Evolutionary conservation across 2,329 filamentous ascomycete species (phyloP).

Genomic region (Curvularia eragrostidis): DNA sequence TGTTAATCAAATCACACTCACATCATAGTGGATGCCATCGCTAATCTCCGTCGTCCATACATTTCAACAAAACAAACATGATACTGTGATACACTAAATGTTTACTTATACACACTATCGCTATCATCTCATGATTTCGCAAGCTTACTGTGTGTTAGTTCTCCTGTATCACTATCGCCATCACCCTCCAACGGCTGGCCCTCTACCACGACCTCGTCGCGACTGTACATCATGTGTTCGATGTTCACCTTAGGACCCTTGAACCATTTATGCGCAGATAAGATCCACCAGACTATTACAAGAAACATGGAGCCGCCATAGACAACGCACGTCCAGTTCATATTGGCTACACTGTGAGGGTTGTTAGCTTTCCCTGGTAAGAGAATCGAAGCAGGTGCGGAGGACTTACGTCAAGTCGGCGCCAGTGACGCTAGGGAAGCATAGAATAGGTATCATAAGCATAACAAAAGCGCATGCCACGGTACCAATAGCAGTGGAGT

Average conservation of each 20-base stretch:
- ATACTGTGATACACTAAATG: not conserved
- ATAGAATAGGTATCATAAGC: slow-evolving; percentile 73
- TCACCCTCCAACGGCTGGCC: slow-evolving; percentile 27
- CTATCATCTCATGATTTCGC: slow-evolving; percentile 5
- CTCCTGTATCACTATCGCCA: slow-evolving; percentile 16
- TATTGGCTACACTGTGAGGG: slow-evolving; percentile 53
- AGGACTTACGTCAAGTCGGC: slow-evolving; percentile 57
- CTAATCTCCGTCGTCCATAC: not conserved
- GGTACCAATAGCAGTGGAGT: slow-evolving; percentile 63
- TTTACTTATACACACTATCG: not conserved
- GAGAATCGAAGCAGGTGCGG: not conserved
- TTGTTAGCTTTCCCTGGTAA: slow-evolving; percentile 17
- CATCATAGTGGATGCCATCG: not conserved
- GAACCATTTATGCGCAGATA: slow-evolving; percentile 72
- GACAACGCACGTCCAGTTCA: slow-evolving; percentile 75
- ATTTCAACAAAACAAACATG: not conserved
- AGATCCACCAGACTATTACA: slow-evolving; percentile 67
- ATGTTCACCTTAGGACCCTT: slow-evolving; percentile 73
- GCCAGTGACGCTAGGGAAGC: slow-evolving; percentile 66
- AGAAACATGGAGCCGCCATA: slow-evolving; percentile 69
- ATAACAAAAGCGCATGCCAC: slow-evolving; percentile 66
- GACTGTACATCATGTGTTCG: slow-evolving; percentile 60
- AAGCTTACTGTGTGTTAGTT: slow-evolving; percentile 6
- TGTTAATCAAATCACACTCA: not conserved
- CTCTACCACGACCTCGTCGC: slow-evolving; percentile 49